Base-by-base conservation (phyloP, 2,329 filamentous ascomycete species). In the Aschersonia sp. region DNA sequence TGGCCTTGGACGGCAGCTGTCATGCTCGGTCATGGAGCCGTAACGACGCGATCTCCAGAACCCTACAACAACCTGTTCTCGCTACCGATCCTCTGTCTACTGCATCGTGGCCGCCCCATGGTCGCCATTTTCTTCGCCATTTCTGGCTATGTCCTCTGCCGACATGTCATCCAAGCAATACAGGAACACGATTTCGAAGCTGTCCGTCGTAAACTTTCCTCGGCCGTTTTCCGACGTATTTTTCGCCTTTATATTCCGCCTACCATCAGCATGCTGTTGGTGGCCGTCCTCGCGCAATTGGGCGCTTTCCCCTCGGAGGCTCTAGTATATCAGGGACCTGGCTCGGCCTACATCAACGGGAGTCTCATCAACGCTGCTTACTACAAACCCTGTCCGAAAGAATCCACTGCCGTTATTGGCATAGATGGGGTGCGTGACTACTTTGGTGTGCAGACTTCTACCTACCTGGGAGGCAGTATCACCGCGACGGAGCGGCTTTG, bases 61-160 rank as follows among this genome's bases (percentile, higher is more conserved):
- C 62, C 63, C 0, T 60, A 64, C 53, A 54, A 49, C 40, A 54
- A 54, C 12, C 61, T 56, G 58, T 51, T 56, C 4, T 60, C 62
- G 6, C 47, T 68, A 44, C 66, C 66, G n/a, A 67, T 68, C 47
- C 43, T 68, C 32, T 67, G 64, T 44, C 60, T 68, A 4, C 44
- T 67, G 50, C 63, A 67, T 47, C 62, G 64, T 40, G 66, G 66
- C 4, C 59, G 63, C 5, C 59, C 65, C 9, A 68, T 68, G 65
- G 65, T 68, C 5, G 63, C 65, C 46, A 65, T 68, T 40, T 68
- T 68, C 57, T 68, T 68, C 45, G 65, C 63, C 53, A 67, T 68
- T 31, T 68, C 65, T 0, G 65, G 65, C n/a, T 68, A 68, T 45
- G 65, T 68, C 30, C 57, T 68, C 35, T 66, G 60, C 29, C 58